These are phyloP conservation scores for Scytalidium sp. DNA, from an alignment of 2,329 filamentous ascomycete genomes.

Conservation along the genomic window DNA sequence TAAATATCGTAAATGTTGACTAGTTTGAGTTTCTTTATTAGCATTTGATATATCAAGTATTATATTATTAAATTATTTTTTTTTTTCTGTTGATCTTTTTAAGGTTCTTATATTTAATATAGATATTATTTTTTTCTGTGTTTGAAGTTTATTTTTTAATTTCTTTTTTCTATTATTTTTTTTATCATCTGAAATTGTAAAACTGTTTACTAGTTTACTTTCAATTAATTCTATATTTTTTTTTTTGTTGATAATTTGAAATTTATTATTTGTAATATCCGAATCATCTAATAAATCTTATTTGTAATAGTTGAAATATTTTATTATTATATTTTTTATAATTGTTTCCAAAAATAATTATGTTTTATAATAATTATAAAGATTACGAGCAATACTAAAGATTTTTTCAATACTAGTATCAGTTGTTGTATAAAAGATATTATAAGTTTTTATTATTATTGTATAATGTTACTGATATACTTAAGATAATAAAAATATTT, in stretches of 20 bases:
- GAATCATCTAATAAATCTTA: too few relatives aligned
- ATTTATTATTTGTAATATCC: too few relatives aligned
- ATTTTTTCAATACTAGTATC: too few relatives aligned
- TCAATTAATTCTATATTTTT: too few relatives aligned
- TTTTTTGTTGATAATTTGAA: too few relatives aligned
- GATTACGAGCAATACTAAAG: constrained; percentile 2
- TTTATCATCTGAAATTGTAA: too few relatives aligned
- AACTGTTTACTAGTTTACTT: too few relatives aligned
- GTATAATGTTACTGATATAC: constrained; percentile 1
- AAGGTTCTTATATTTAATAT: not conserved
- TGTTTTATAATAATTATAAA: not conserved
- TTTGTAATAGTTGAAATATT: too few relatives aligned
- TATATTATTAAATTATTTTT: constrained; percentile 1
- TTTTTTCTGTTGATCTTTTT: not conserved
- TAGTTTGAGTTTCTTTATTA: not conserved
- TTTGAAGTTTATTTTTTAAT: too few relatives aligned
- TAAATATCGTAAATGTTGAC: not conserved
- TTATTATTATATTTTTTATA: too few relatives aligned
- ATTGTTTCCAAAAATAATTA: not conserved
- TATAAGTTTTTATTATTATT: not conserved
- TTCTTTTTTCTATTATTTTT: too few relatives aligned
- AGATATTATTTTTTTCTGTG: too few relatives aligned
- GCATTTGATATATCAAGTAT: constrained; percentile 1
- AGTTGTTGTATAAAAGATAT: not conserved
- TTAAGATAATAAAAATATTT: not conserved